Base-by-base conservation (phyloP, 2,329 filamentous ascomycete species). In the Trichoderma koningiopsis region DNA sequence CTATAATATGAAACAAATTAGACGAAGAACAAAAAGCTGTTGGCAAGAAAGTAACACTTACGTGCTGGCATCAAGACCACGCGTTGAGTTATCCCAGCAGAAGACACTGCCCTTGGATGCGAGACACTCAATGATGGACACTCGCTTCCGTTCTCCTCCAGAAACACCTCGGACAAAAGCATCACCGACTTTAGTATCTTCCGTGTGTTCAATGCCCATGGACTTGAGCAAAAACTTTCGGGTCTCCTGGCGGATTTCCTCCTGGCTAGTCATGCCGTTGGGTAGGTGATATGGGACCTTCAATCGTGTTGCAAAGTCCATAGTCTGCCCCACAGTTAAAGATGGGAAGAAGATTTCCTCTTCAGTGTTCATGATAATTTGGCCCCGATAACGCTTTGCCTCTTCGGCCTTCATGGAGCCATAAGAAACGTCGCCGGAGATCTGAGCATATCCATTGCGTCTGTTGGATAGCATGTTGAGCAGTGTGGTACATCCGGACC, bases 351-450 rank as follows among this genome's bases (percentile, higher is more conserved):
- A 83, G 3, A 83, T 68, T 70, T 85, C 89, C 75, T 93, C 91
- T 2, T 92, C 89, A 24, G 89, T 92, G 78, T 93, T 93, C 70
- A 92, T 84, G 49, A 91, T 84, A 60, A 90, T 88, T 72, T 90
- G 86, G 2, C 86, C 84, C 1, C 83, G 80, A 72, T 87, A 89
- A 13, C 77, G 81, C 76, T 85, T 81, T 52, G 81, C 72, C 70
- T 81, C 86, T 76, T 74, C 83, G 73, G 78, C 85, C 80, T 74
- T 83, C 80, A 79, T 83, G 70, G 75, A 82, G 67, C 83, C 89
- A 72, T 86, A 91, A 27, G 81, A 79, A 3, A 91, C 83, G 43
- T 90, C 84, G 0, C 89, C 90, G 0, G 83, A 76, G 2, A 92
- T 83, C 2, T 81, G 82, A 52, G 84, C 82, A 72, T 86, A 92